Conservation (phyloP, 108 stramenopile species). For the Cyclotella atomus region DNA sequence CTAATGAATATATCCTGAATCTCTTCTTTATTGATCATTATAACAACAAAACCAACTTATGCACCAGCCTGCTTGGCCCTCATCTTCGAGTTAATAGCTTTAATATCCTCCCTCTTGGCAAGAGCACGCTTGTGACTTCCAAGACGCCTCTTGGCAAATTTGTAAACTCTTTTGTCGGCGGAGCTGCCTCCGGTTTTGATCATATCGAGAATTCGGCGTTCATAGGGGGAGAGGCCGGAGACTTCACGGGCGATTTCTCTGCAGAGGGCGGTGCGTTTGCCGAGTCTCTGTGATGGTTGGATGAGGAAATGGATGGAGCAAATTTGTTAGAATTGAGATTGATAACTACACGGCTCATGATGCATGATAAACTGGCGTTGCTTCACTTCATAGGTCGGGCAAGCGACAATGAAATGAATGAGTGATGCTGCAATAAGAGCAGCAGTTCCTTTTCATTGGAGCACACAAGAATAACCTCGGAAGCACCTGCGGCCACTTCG, state of each 20-base stretch:
- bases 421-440: too few species aligned
- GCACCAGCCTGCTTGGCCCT: slow-evolving; percentile 86
- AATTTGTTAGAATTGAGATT: background rate
- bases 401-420: too few species aligned
- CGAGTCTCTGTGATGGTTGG: slow-evolving; percentile 48
- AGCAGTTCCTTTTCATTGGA: too few species aligned
- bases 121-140: slow-evolving; percentile 99
- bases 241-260: slow-evolving; percentile 97
- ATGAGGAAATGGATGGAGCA: background rate
- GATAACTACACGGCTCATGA: too few species aligned
- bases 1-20: too few species aligned
- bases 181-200: slow-evolving; percentile 98
- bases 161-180: slow-evolving; percentile 99
- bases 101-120: slow-evolving; percentile 98
- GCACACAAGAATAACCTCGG: too few species aligned
- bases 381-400: too few species aligned
- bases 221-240: slow-evolving; percentile 97
- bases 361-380: too few species aligned
- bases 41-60: slow-evolving; percentile 15
- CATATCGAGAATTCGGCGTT: slow-evolving; percentile 99
- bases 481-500: too few species aligned
- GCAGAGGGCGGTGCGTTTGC: slow-evolving; percentile 84
- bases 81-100: slow-evolving; percentile 89
- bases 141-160: slow-evolving; percentile 98
- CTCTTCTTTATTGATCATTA: background rate